Evolutionary conservation across 768 basidiomycete species (phyloP), one percentile per base, ranked within the genome.

Genomic region (Lactarius evosmus): DNA sequence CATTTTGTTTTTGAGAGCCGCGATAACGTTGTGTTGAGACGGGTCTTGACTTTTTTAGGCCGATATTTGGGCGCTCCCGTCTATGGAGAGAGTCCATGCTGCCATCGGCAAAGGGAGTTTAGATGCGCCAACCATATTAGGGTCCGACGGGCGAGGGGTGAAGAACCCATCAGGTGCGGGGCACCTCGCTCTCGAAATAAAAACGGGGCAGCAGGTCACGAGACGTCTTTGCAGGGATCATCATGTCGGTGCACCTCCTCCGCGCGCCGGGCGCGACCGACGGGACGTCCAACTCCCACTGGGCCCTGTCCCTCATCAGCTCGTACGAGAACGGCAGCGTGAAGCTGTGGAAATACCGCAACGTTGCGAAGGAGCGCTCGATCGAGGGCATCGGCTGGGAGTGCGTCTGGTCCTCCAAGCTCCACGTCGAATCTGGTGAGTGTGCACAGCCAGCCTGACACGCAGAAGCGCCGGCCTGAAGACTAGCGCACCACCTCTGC

Each of bases 261-360:
- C 60, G 57, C 1, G 40, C 62, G 29, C 19, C 34, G 7, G 22
- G 29, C 11, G 27, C 41, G 17, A 16, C 12, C 17, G 38, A 33
- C 58, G 62, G 60, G 66, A 68, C 32, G 65, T 75, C n/a, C 70
- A 80, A 22, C 72, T 77, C 34, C 0, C 71, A 75, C 49, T 63
- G 65, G 3, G 78, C 81, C 19, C 77, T 95, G 4, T 80, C 85
- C 2, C 74, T 96, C 5, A 72, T 95, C 0, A 80, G 85, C 41
- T 91, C 84, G 1, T 96, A 93, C 72, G 96, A 99, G 75, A 87
- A 89, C 63, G 95, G 96, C 0, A 79, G 83, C n/a, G 87, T 97
- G n/a, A 82, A 82, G 25, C 74, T 94, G 36, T 87, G 85, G 59
- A 78, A 77, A 56, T 86, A 84, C 60, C 75, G 75, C 4, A 72